phyloP scores from a whole-genome alignment of 1,139 yeast genomes.

The Suhomyces terraborum region DNA sequence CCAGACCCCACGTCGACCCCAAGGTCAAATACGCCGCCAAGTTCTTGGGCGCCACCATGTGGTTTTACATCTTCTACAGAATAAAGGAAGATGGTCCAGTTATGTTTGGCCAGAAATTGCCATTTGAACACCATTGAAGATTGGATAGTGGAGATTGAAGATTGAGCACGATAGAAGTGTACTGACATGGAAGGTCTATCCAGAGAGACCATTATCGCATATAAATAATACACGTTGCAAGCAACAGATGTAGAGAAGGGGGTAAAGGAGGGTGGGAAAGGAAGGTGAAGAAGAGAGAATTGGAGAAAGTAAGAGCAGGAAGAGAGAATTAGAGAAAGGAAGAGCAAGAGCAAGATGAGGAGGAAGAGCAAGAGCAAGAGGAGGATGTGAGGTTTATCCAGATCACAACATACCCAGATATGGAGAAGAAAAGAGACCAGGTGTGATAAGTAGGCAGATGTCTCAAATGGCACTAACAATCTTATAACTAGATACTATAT shows the following conservation, averaged over 20 bases:
- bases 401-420: too few relatives aligned
- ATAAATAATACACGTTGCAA: constrained; percentile 4
- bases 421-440: not conserved
- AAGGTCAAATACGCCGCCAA: constrained; percentile 61
- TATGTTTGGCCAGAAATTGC: constrained; percentile 51
- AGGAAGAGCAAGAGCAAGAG: too few relatives aligned
- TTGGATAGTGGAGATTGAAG: not conserved
- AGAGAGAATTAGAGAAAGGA: too few relatives aligned
- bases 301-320: not conserved
- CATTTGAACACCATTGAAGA: constrained; percentile 40
- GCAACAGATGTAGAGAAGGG: not conserved
- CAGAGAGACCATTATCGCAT: too few relatives aligned
- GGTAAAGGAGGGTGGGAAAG: not conserved
- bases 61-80: constrained; percentile 84
- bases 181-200: too few relatives aligned
- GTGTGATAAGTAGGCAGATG: not conserved
- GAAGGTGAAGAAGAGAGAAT: too few relatives aligned
- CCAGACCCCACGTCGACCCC: constrained; percentile 56
- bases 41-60: constrained; percentile 77
- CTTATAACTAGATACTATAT: too few relatives aligned
- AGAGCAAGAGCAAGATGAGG: too few relatives aligned
- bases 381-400: too few relatives aligned
- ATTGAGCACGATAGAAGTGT: too few relatives aligned
- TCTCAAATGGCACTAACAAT: too few relatives aligned
- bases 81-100: constrained; percentile 70